Evolutionary conservation across 208 protist genomes (phyloP), one percentile per base, ranked within the genome.

Genomic region (Leishmania lainsoni): DNA sequence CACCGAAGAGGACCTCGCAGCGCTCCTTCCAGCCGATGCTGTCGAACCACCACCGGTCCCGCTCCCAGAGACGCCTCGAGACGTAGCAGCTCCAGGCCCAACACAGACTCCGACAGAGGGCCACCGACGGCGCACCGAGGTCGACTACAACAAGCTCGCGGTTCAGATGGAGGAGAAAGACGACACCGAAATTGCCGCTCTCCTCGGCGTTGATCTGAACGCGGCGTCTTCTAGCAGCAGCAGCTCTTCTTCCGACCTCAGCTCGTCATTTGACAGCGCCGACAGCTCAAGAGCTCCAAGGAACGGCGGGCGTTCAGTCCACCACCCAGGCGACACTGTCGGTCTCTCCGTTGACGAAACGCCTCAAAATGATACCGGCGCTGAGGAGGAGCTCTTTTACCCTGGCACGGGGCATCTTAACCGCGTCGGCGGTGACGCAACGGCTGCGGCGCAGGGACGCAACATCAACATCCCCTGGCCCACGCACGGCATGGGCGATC

Each of bases 381-480:
- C 4, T 2, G 16, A 49, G 49, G 80, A 89, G 32, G 82, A 87
- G 42, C 70, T 79, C 26, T 99, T 98, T 85, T 99, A 98, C 83
- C 98, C 98, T n/a, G 95, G 95, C 69, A 98, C 97, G 45, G 97
- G 97, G 32, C 93, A 97, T 66, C 79, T 92, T 22, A 71, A 82
- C 68, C 86, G 90, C 71, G 82, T 94, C 5, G 93, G 92, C 56
- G 93, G 92, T 5, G 92, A 94, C 35, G 51, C 49, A 14, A 75
- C 76, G 9, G 86, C 80, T 22, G 81, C 72, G 39, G 98, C 96
- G n/a, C 45, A 80, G 6, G 98, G 98, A 3, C 90, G 87, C 56
- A 99, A 95, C 81, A 91, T 99, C 73, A 99, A 99, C 85, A 94
- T 99, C 26, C 93, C 97, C 5, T 98, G 95, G 92, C 90, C 94